Percentiles rank a stretch among this genome's conserved stretches.
Conservation (phyloP, 805 yeast genomes). For the Blastobotrys chiropterorum region DNA sequence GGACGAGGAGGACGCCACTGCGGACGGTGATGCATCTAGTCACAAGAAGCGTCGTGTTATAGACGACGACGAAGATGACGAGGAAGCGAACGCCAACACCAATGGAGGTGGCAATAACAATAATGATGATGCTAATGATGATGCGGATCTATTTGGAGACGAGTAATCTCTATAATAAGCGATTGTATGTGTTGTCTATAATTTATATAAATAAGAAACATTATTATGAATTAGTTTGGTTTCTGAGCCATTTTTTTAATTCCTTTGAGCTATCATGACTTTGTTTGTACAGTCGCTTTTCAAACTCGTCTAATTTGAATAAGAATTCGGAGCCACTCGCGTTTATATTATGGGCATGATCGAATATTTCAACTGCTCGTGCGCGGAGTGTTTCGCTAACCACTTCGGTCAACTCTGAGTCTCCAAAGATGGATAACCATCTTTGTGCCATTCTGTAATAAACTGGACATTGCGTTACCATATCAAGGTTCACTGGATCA, state of each 20-base stretch:
- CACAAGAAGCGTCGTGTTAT: conserved; percentile 14
- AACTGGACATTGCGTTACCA: conserved; percentile 58
- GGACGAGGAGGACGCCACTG: conserved; percentile 11
- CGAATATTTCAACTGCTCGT: conserved; percentile 67
- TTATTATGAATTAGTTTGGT: neutral
- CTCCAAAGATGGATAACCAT: conserved; percentile 72
- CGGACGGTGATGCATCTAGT: neutral
- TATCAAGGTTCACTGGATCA: conserved; percentile 57
- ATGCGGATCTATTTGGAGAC: conserved; percentile 26
- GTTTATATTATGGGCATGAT: conserved; percentile 48
- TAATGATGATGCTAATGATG: conserved; percentile 25
- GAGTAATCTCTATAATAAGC: conserved; percentile 5
- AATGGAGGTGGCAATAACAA: conserved; percentile 3
- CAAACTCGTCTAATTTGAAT: conserved; percentile 69
- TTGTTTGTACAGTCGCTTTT: conserved; percentile 36
- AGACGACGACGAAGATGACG: conserved; percentile 26
- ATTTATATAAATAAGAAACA: neutral
- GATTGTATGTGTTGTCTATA: neutral
- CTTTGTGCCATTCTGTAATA: conserved; percentile 65
- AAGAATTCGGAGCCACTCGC: conserved; percentile 51
- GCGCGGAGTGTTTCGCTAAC: conserved; percentile 48
- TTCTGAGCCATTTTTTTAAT: conserved; percentile 14
- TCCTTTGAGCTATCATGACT: conserved; percentile 41
- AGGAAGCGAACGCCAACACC: conserved; percentile 21
- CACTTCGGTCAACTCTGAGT: conserved; percentile 52